Evolutionary conservation across 129 eudicot genomes (phyloP).

Genomic region (Helianthus tuberosus): DNA sequence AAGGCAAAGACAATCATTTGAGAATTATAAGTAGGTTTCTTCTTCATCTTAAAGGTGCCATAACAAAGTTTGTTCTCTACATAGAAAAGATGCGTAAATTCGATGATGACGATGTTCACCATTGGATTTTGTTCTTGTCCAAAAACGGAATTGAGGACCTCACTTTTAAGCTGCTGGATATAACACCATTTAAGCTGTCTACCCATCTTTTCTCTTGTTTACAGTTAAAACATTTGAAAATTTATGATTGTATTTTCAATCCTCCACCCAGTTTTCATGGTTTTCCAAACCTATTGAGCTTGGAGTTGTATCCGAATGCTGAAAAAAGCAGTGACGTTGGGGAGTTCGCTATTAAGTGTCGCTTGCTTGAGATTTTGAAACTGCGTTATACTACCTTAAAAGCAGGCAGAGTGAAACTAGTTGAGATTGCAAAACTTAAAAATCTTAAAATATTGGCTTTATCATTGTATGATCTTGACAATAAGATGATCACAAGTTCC

Average conservation of each 20-base stretch:
- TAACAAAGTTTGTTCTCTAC: not conserved
- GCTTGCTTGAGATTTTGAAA: slow-evolving; percentile 12
- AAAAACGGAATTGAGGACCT: not conserved
- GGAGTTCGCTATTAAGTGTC: not conserved
- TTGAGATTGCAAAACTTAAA: slow-evolving; percentile 4
- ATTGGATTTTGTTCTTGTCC: slow-evolving; percentile 1
- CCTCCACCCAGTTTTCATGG: not conserved
- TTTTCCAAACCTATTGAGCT: slow-evolving; percentile 18
- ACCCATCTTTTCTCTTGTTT: slow-evolving; percentile 17
- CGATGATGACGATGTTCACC: not conserved
- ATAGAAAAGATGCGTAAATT: not conserved
- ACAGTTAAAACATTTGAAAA: not conserved
- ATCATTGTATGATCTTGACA: not conserved
- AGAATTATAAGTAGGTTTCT: not conserved
- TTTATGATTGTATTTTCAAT: not conserved
- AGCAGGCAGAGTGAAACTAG: not conserved
- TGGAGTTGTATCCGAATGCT: not conserved
- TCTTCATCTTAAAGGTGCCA: not conserved
- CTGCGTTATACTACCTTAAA: not conserved
- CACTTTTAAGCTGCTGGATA: not conserved
- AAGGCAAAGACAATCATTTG: too few relatives aligned
- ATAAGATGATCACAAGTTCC: not conserved
- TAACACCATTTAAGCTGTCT: not conserved
- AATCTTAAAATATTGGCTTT: slow-evolving; percentile 11
- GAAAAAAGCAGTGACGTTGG: too few relatives aligned